Base-by-base conservation (phyloP, 1,284 basidiomycete genomes). In the Rhodofomes roseus region DNA sequence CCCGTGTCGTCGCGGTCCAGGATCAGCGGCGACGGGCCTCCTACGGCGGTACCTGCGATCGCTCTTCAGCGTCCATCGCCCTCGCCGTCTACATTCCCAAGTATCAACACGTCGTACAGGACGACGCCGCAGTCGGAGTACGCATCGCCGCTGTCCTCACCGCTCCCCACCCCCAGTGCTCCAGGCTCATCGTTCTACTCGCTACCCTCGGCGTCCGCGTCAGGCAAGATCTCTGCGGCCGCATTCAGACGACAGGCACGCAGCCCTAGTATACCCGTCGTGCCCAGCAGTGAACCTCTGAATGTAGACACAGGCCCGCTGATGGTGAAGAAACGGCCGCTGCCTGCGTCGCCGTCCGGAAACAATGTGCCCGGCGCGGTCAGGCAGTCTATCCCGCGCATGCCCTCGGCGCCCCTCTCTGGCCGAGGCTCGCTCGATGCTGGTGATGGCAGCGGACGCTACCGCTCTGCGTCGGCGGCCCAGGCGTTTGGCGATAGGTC, bases 181-280 rank as follows among this genome's bases (percentile, higher is more conserved):
- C 25, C 62, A 57, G 40, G 61, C 29, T 53, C 62, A 54, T 62
- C 67, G 31, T 55, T 70, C 58, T 66, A 66, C 63, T 64, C 62
- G 58, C 58, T 69, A 23, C 57, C 71, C 62, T 57, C 67, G 34
- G 56, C 65, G 43, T 23, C 66, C 51, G 54, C 60, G 56, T 27
- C 68, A 72, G 52, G 60, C 67, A 92, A 83, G 44, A 90, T 92
- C 58, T 84, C 87, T 1, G 89, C 89, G 0, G 86, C 88, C 8
- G 89, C 89, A 23, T 92, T 92, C 74, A 82, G 82, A 68, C 76
- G 87, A n/a, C 81, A 76, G 48, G 73, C 72, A 6, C 78, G 80
- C 52, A 72, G 72, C 41, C 67, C 72, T 27, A 71, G 65, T 39
- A 68, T 62, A 39, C 67, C 61, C 12, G 40, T 57, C 1, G 41